Evolutionary conservation across 805 yeast genomes (phyloP), one percentile per base, ranked within the genome.

Genomic region (Allodekkera sacchari): DNA sequence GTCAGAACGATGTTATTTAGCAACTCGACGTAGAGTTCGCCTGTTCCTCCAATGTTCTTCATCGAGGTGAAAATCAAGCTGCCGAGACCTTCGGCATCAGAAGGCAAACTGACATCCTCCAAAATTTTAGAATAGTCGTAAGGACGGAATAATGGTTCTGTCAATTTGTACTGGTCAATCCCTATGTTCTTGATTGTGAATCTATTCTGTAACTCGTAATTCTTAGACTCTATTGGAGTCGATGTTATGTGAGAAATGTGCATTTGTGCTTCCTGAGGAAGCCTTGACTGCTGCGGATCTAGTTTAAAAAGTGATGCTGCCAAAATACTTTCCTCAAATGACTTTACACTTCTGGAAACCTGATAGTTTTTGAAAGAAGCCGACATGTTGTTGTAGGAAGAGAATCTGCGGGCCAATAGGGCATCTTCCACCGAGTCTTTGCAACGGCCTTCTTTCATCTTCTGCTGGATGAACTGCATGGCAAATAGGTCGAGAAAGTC

Each of bases 111-210:
- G 16, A 61, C 48, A 2, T 53, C 53, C 12, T 66, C 64, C 21
- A 66, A 59, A 2, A 55, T 52, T 18, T 57, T 47, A 34, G 30
- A 63, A 43, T 66, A 67, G 19, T 59, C 57, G 15, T 63, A 57
- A 3, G 94, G 94, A 35, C 73, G 71, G 60, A 83, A 82, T 32
- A 84, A 52, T 6, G 84, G 76, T 55, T 84, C 94, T 6, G 78
- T 59, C 29, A 78, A 55, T 24, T 66, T 53, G 34, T 64, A 57
- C 38, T 78, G 68, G 34, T 79, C 81, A 24, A 64, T 57, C 6
- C 70, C 71, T 31, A 75, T 62, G 10, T 61, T 57, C 18, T 38
- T 42, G 27, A 72, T 43, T 35, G 63, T 61, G 28, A 58, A 49
- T 4, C 76, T 76, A 39, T 68, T 66, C 8, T 84, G 82, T 36